Percentiles rank a stretch among this genome's conserved stretches.
These are phyloP conservation scores for Adansonia grandidieri DNA, from an alignment of 441 rosid genomes.

Conservation along the genomic window DNA sequence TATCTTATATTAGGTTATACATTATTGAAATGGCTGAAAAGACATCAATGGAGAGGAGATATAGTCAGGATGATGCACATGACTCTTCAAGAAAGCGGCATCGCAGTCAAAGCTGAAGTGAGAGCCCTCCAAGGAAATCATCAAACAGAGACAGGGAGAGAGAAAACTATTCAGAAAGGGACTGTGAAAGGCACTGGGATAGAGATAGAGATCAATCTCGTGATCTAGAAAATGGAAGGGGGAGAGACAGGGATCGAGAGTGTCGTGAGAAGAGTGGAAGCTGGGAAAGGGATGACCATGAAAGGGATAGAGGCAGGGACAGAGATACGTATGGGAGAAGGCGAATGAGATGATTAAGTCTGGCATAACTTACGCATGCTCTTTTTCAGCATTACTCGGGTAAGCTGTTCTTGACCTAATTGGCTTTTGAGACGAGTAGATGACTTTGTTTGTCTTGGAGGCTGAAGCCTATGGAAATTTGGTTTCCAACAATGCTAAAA, in stretches of 20 bases:
- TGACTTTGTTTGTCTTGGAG: not conserved
- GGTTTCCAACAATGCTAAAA: not conserved
- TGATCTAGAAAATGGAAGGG: conserved; percentile 49
- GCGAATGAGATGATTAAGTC: conserved; percentile 41
- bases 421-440: not conserved
- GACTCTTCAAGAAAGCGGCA: conserved; percentile 79
- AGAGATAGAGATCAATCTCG: conserved; percentile 45
- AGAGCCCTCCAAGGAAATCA: conserved; percentile 73
- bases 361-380: not conserved
- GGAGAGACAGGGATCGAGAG: conserved; percentile 55
- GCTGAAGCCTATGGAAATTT: not conserved
- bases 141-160: conserved; percentile 63
- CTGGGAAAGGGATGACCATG: conserved; percentile 82
- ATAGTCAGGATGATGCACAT: conserved; percentile 54
- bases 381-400: not conserved
- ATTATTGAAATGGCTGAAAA: conserved; percentile 53
- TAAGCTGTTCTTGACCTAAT: not conserved
- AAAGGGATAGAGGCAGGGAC: conserved; percentile 57
- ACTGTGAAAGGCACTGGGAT: conserved; percentile 63
- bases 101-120: conserved; percentile 66
- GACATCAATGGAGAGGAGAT: conserved; percentile 60
- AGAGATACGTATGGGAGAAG: conserved; percentile 58
- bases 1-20: not conserved
- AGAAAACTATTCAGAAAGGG: conserved; percentile 55
- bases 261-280: conserved; percentile 81